Evolutionary conservation across 495 filamentous ascomycete species (phyloP).

Genomic region (Daldinia grandis): DNA sequence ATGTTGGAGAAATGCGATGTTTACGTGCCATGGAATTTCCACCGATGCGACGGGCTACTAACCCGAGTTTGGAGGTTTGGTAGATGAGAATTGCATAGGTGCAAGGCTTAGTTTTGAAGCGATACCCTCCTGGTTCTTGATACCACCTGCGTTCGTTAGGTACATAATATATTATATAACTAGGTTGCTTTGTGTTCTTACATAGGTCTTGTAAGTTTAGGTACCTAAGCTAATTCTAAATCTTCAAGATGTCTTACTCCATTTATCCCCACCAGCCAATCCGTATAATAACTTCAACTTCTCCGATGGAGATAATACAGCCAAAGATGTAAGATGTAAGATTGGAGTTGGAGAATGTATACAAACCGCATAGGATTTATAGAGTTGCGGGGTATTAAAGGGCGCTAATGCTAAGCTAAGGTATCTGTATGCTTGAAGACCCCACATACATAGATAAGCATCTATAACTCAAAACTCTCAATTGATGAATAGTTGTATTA

Average conservation of each 20-base stretch:
- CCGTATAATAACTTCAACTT: too few relatives aligned
- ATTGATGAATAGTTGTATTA: conserved; percentile 18
- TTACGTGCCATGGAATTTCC: not conserved
- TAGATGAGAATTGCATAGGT: not conserved
- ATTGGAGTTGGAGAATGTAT: not conserved
- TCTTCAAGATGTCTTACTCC: too few relatives aligned
- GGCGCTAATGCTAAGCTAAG: conserved; percentile 1
- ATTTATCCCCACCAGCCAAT: too few relatives aligned
- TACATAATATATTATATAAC: too few relatives aligned
- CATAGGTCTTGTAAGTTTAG: too few relatives aligned
- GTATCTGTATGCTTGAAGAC: conserved; percentile 1
- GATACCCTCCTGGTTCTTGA: not conserved
- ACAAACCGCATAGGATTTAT: too few relatives aligned
- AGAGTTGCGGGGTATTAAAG: not conserved
- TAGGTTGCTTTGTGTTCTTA: too few relatives aligned
- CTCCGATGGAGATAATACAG: too few relatives aligned
- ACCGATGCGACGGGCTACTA: not conserved
- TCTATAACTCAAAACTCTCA: conserved; percentile 9
- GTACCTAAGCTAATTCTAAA: too few relatives aligned
- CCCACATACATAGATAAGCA: conserved; percentile 29
- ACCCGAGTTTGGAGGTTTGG: not conserved
- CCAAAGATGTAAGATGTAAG: too few relatives aligned
- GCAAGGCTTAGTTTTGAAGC: not conserved
- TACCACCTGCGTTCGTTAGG: not conserved
- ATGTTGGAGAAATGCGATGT: not conserved